Evolutionary conservation across 2,329 filamentous ascomycete genomes (phyloP).

Genomic region (Penicillium sp.): DNA sequence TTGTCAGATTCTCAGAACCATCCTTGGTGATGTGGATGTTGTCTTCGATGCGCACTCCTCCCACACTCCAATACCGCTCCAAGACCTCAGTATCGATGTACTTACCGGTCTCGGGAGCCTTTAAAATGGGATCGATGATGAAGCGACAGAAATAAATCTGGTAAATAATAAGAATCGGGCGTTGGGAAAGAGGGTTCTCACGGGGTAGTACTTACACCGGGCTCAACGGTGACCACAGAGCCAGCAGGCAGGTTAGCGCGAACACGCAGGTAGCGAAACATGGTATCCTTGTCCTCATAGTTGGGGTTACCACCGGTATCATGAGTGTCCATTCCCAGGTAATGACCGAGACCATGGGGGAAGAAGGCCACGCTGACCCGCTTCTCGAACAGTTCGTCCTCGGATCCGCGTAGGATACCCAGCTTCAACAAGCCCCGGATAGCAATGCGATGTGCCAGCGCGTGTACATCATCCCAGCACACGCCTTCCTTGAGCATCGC

Average conservation of each 20-base stretch:
- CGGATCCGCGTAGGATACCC: constrained; percentile 58
- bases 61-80: constrained; percentile 75
- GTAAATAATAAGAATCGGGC: background rate
- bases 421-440: constrained; percentile 61
- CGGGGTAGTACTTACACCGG: constrained; percentile 55
- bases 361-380: constrained; percentile 85
- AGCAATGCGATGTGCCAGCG: constrained; percentile 63
- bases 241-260: constrained; percentile 65
- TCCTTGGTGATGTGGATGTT: constrained; percentile 70
- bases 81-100: constrained; percentile 69
- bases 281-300: constrained; percentile 66
- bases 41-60: constrained; percentile 88
- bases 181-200: background rate
- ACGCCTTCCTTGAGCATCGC: constrained; percentile 59
- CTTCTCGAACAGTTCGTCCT: constrained; percentile 64
- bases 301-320: constrained; percentile 73
- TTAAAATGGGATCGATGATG: constrained; percentile 72
- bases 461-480: constrained; percentile 62
- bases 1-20: constrained; percentile 75
- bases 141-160: constrained; percentile 84
- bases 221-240: constrained; percentile 87
- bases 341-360: constrained; percentile 83
- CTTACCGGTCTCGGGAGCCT: constrained; percentile 60
- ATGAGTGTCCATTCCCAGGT: constrained; percentile 86
- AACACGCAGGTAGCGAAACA: constrained; percentile 81